Evolutionary conservation across 495 filamentous ascomycete species (phyloP).

Genomic region (Monascus purpureus): DNA sequence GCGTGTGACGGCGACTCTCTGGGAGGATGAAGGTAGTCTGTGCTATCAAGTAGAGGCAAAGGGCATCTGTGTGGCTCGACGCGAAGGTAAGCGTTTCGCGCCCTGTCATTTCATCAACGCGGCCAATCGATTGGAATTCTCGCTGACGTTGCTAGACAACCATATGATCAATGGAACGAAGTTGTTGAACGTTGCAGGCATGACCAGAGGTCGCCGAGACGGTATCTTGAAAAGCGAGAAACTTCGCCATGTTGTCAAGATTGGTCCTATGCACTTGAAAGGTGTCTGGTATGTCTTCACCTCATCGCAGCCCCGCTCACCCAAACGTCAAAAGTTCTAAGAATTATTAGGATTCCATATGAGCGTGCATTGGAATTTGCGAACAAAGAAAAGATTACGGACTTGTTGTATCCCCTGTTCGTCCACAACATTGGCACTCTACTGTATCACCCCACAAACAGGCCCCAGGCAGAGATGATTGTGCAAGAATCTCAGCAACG

Average conservation of each 20-base stretch:
- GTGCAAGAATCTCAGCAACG: slow-evolving; percentile 77
- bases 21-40: slow-evolving; percentile 96
- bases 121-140: too few species aligned
- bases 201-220: slow-evolving; percentile 91
- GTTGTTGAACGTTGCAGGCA: slow-evolving; percentile 89
- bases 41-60: slow-evolving; percentile 97
- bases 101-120: too few species aligned
- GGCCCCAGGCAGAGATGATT: slow-evolving; percentile 63
- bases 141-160: slow-evolving; percentile 51
- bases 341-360: slow-evolving; percentile 71
- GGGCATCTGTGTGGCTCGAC: slow-evolving; percentile 85
- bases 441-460: slow-evolving; percentile 87
- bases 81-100: slow-evolving; percentile 57
- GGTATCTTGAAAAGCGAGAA: slow-evolving; percentile 98
- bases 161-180: slow-evolving; percentile 99
- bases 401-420: slow-evolving; percentile 87
- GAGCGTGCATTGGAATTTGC: slow-evolving; percentile 94
- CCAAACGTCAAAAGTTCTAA: neutral
- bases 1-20: slow-evolving; percentile 90
- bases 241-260: slow-evolving; percentile 91
- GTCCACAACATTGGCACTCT: slow-evolving; percentile 94
- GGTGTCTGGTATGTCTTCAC: slow-evolving; percentile 73
- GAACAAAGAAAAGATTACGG: slow-evolving; percentile 98
- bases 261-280: slow-evolving; percentile 97
- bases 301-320: neutral